phyloP scores from a whole-genome alignment of 139 green algal species.

The Trebouxia sp. region DNA sequence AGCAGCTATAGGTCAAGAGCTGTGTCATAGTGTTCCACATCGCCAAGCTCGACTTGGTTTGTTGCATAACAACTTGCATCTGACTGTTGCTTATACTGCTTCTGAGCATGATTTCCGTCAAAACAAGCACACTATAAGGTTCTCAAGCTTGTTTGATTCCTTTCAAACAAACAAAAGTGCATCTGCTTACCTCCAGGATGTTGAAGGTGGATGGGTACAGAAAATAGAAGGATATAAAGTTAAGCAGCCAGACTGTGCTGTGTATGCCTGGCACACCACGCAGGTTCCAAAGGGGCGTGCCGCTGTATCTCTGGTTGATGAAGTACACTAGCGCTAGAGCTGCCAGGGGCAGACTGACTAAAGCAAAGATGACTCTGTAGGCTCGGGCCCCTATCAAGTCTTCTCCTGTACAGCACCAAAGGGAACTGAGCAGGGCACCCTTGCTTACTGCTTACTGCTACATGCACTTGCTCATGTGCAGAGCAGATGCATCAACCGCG shows the following conservation, averaged over 20 bases:
- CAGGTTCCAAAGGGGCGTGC: conserved; percentile 85
- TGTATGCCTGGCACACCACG: conserved; percentile 79
- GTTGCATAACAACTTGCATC: too few relatives aligned
- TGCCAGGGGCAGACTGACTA: conserved; percentile 86
- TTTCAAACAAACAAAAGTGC: too few relatives aligned
- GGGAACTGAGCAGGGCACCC: background rate
- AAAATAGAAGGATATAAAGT: conserved; percentile 98
- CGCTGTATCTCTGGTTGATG: conserved; percentile 95
- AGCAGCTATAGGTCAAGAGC: too few relatives aligned
- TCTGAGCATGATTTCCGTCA: too few relatives aligned
- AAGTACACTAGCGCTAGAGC: conserved; percentile 92
- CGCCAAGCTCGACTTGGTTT: too few relatives aligned
- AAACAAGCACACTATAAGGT: too few relatives aligned
- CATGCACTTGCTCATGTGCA: background rate
- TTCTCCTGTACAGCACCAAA: conserved; percentile 65
- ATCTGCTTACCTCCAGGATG: conserved; percentile 81
- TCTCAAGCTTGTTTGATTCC: too few relatives aligned
- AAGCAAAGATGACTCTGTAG: conserved; percentile 92
- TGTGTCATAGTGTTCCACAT: too few relatives aligned
- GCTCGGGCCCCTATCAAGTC: conserved; percentile 84
- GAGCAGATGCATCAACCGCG: background rate
- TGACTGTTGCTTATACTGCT: too few relatives aligned
- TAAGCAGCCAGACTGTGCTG: conserved; percentile 81
- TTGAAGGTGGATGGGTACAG: conserved; percentile 99
- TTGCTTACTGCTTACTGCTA: background rate